Evolutionary conservation across 108 stramenopile genomes (phyloP), one percentile per base, ranked within the genome.

Genomic region (Fragilariopsis cylindrus): DNA sequence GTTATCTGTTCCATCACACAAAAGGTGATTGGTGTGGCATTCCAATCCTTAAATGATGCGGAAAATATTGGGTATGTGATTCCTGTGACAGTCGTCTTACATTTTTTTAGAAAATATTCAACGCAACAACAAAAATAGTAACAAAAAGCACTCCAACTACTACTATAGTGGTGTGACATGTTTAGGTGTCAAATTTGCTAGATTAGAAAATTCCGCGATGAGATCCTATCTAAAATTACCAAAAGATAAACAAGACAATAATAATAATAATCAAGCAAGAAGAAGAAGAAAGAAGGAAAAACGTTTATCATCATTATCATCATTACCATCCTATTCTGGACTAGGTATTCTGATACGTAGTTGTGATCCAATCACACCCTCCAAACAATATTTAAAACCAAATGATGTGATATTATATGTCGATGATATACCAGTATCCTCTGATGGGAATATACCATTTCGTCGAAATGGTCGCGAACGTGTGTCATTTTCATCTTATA

Each of bases 41-140:
- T 90, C 76, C 82, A 84, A 55, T 73, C 72, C 3, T 50, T 84
- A 8, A 78, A 88, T 57, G 52, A 72, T 13, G 76, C 86, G 39
- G 87, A 90, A 55, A 88, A 88, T 65, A 84, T 86, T 50, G 90
- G 90, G 0, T 88, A 90, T 70, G 80, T 90, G 2, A 78, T 90
- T 40, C 90, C 90, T 13, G 77, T 77, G 1, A 76, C 75, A 21
- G 85, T 88, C 8, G 86, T 87, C 3, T 54, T 69, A 15, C 78
- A 83, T 19, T 86, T 90, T 90, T 75, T 55, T 90, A 8, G 84
- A 84, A 41, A 78, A 82, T 53, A 75, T 82, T 21, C 42, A 73
- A 55, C 71, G 77, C 21, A 69, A 88, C 72, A 57, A 21, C 0
- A 30, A 30, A 0, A 30, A 30, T 30, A 30, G 30, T 30, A 30